Base-by-base conservation (phyloP, 1,284 basidiomycete species). In the Ustilago nuda region DNA sequence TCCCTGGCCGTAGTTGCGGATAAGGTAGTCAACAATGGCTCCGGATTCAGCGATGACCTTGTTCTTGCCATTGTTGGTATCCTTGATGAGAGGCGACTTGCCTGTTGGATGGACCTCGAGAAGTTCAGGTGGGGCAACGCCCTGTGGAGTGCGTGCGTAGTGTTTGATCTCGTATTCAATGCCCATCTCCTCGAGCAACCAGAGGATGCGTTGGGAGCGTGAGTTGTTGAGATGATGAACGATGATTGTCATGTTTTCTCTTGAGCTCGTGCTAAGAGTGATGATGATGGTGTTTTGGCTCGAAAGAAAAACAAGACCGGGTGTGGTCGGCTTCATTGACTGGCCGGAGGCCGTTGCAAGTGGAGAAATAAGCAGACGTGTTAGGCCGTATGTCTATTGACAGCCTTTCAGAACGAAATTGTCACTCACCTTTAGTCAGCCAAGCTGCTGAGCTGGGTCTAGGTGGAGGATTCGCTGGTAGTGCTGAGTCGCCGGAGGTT, bases 171-270 rank as follows among this genome's bases (percentile, higher is more conserved):
- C 74, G 58, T 85, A 85, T 15, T 70, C 73, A 46, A 84, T 55
- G 32, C 66, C 80, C 58, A 85, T 76, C 72, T 85, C 83, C 68
- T 85, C 84, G 52, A 85, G 79, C 37, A 85, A 56, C 83, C 83
- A 84, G 19, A 85, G 83, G 41, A 85, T 69, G 23, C 84, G 79
- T 72, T 85, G 84, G 13, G 81, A 83, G 52, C 83, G 79, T 30
- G 82, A 84, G 67, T 85, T 63, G 59, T 84, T 81, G 46, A 85
- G 71, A 52, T 85, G 83, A 57, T 85, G 84, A 39, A 82, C 63
- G 33, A 76, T 76, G 45, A 82, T 82, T 9, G 65, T 57, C 80
- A 82, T 82, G 46, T 43, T 57, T 36, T 35, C n/a, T 17, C n/a
- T 46, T 9, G 5, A 19, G n/a, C 43, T 19, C 43, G 6, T 23